A percentile compares a stretch with the other conserved stretches of the same genome.
These are phyloP conservation scores for Penstemon eatonii DNA, from an alignment of 257 asterid genomes.

Conservation along the genomic window DNA sequence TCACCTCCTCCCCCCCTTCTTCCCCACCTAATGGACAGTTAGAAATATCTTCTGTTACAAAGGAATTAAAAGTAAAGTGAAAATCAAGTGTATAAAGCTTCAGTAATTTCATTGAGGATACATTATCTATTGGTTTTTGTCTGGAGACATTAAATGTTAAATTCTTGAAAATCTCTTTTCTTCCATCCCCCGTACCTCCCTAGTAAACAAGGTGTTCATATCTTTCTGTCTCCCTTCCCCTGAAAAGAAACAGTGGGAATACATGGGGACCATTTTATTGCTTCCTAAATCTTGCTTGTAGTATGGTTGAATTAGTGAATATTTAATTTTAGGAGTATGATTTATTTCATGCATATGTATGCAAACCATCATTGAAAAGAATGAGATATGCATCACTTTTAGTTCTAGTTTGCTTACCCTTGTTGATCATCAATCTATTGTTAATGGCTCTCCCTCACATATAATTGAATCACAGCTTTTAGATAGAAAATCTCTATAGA, in stretches of 20 bases:
- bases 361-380: not conserved
- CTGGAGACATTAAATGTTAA: not conserved
- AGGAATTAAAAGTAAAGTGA: not conserved
- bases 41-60: not conserved
- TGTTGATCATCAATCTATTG: not conserved
- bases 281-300: not conserved
- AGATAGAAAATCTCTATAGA: no score
- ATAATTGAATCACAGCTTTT: no score
- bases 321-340: not conserved
- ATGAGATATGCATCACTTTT: not conserved
- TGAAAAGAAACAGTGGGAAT: not conserved
- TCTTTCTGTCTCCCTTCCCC: not conserved
- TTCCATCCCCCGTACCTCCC: not conserved
- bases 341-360: not conserved
- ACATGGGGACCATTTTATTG: not conserved
- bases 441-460: not conserved
- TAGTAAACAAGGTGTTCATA: not conserved
- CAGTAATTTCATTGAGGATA: not conserved
- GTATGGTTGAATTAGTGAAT: slow-evolving; percentile 11
- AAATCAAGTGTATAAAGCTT: not conserved
- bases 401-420: not conserved
- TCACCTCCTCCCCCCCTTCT: not conserved
- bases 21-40: not conserved
- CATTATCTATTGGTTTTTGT: no score
- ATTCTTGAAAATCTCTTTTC: not conserved